Conservation (phyloP, 2,329 filamentous ascomycete species). For the Zymoseptoria ardabiliae region DNA sequence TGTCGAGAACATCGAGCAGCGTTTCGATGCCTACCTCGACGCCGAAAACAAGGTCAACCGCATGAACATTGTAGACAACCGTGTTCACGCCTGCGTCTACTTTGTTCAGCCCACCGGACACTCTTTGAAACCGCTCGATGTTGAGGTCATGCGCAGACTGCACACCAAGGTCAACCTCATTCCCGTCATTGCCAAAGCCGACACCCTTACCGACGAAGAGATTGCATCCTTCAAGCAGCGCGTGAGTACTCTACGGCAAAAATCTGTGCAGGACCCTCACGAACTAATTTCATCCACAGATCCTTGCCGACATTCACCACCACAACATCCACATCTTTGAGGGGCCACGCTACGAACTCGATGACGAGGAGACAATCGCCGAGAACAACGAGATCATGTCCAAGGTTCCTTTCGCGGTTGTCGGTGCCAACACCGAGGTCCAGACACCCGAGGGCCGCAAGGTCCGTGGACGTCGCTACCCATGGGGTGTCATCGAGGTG, state of each 20-base stretch:
- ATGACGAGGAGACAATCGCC: slow-evolving; percentile 98
- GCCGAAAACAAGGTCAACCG: slow-evolving; percentile 99
- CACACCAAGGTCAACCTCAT: slow-evolving; percentile 99
- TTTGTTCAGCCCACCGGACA: slow-evolving; percentile 99
- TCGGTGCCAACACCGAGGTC: slow-evolving; percentile 93
- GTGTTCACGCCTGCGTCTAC: slow-evolving; percentile 97
- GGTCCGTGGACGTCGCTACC: slow-evolving; percentile 91
- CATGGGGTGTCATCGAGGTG: slow-evolving; percentile 97
- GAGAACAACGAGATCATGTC: slow-evolving; percentile 99
- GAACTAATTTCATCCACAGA: slow-evolving; percentile 49
- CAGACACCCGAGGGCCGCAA: slow-evolving; percentile 85
- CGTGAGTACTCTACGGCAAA: slow-evolving; percentile 52
- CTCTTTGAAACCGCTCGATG: slow-evolving; percentile 95
- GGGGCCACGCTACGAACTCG: slow-evolving; percentile 94
- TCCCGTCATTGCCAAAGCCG: slow-evolving; percentile 96
- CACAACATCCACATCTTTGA: slow-evolving; percentile 99
- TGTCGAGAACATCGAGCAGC: slow-evolving; percentile 98
- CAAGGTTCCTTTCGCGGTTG: slow-evolving; percentile 96
- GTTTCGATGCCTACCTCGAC: slow-evolving; percentile 95
- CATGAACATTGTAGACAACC: slow-evolving; percentile 99
- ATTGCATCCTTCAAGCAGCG: slow-evolving; percentile 90
- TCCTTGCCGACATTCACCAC: slow-evolving; percentile 91
- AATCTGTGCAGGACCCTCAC: not conserved
- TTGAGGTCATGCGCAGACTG: slow-evolving; percentile 97
- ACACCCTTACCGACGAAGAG: slow-evolving; percentile 96